phyloP scores from a whole-genome alignment of 495 filamentous ascomycete genomes.

The Xylaria cubensis region DNA sequence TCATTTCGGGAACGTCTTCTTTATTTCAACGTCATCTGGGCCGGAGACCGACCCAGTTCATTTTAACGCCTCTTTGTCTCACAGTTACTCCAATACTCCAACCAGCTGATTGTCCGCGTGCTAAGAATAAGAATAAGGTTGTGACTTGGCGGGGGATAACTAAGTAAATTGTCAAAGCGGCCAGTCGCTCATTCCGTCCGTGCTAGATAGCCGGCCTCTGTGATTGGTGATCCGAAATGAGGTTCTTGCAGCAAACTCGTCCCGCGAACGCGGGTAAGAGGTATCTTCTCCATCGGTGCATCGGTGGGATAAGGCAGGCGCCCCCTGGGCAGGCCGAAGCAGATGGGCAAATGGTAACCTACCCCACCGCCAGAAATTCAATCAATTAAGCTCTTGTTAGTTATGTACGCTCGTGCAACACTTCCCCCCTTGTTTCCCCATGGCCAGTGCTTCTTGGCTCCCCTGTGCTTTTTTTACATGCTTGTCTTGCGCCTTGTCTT shows the following conservation, averaged over 20 bases:
- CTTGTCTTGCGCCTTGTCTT: background rate
- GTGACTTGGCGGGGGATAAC: background rate
- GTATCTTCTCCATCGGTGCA: background rate
- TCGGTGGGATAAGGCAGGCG: background rate
- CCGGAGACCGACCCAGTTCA: conserved; percentile 15
- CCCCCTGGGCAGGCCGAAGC: background rate
- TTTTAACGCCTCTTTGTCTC: conserved; percentile 15
- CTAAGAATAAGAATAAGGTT: conserved; percentile 8
- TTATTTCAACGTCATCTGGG: conserved; percentile 21
- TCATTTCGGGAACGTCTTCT: background rate
- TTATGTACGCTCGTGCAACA: background rate
- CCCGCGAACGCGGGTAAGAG: background rate
- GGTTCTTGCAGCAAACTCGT: conserved; percentile 2
- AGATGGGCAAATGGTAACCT: background rate
- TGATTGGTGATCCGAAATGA: conserved; percentile 14
- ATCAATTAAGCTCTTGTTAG: background rate
- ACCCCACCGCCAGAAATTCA: background rate
- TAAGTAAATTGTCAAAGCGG: background rate
- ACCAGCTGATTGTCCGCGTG: background rate
- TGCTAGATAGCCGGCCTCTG: background rate
- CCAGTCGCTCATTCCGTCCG: background rate
- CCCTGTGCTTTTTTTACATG: background rate
- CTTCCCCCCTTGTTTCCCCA: background rate
- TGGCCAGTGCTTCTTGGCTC: background rate
- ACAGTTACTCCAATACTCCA: background rate